Conservation (phyloP, 1,284 basidiomycete species). For the Mycena citricolor region DNA sequence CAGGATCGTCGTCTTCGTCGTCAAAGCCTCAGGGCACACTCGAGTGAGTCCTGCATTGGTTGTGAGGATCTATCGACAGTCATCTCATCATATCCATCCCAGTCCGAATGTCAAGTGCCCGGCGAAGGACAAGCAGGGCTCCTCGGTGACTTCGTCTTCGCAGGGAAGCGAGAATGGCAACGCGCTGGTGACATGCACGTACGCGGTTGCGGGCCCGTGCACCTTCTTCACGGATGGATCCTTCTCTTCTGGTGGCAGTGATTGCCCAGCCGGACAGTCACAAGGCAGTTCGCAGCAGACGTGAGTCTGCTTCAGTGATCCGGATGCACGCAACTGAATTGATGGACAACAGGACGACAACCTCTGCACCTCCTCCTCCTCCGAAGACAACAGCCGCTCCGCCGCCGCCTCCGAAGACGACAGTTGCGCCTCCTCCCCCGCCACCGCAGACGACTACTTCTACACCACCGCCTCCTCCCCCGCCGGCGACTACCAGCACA, state of each 20-base stretch:
- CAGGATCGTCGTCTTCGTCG: no score
- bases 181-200: constrained; percentile 7
- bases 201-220: constrained; percentile 6
- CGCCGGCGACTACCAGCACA: no score
- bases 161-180: background rate
- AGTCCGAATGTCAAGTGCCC: background rate
- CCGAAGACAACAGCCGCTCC: background rate
- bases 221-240: constrained; percentile 5
- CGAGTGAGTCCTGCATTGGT: no score
- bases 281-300: no score
- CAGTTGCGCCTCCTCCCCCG: background rate
- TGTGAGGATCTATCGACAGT: no score
- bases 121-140: constrained; percentile 3
- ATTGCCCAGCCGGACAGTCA: no score
- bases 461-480: constrained; percentile 5
- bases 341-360: no score
- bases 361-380: constrained; percentile 1
- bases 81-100: no score
- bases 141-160: constrained; percentile 3
- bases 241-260: no score
- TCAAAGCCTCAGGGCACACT: no score
- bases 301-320: no score
- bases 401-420: background rate
- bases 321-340: no score
- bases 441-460: constrained; percentile 1